phyloP scores from a whole-genome alignment of 495 filamentous ascomycete species.

The Aspergillus egyptiacus region DNA sequence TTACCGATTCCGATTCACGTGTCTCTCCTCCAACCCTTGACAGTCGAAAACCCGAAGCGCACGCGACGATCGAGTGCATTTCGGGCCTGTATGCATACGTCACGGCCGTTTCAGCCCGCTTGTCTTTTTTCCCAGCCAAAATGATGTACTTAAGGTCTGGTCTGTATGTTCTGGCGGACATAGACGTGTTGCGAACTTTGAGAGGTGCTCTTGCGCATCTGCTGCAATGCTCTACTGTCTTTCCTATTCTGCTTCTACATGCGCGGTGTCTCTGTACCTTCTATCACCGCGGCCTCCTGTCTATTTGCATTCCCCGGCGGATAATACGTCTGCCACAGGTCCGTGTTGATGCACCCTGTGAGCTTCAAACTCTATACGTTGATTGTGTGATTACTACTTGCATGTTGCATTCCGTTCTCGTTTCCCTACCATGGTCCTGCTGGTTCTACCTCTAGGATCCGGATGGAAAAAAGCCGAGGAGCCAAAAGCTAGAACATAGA shows the following conservation, averaged over 20 bases:
- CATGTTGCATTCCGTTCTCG: constrained; percentile 1
- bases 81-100: constrained; percentile 20
- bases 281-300: constrained; percentile 16
- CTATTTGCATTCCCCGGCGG: constrained; percentile 3
- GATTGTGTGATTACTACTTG: constrained; percentile 14
- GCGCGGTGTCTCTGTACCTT: constrained; percentile 14
- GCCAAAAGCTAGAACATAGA: constrained; percentile 25
- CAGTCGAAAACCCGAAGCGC: constrained; percentile 11
- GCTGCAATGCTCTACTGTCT: background rate
- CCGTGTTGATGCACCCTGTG: constrained; percentile 9
- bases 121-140: constrained; percentile 14
- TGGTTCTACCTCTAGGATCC: background rate
- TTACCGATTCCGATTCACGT: constrained; percentile 16
- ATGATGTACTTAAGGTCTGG: constrained; percentile 24
- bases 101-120: constrained; percentile 16
- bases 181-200: constrained; percentile 13
- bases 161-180: constrained; percentile 20
- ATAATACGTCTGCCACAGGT: constrained; percentile 15
- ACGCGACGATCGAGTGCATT: constrained; percentile 10
- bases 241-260: constrained; percentile 14
- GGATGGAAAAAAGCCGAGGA: constrained; percentile 5
- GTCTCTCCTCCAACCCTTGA: constrained; percentile 7
- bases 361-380: constrained; percentile 17
- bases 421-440: constrained; percentile 5
- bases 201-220: constrained; percentile 11